A percentile compares a stretch with the other conserved stretches of the same genome.
Conservation (phyloP, 768 basidiomycete species). For the Tulasnella sp. region DNA sequence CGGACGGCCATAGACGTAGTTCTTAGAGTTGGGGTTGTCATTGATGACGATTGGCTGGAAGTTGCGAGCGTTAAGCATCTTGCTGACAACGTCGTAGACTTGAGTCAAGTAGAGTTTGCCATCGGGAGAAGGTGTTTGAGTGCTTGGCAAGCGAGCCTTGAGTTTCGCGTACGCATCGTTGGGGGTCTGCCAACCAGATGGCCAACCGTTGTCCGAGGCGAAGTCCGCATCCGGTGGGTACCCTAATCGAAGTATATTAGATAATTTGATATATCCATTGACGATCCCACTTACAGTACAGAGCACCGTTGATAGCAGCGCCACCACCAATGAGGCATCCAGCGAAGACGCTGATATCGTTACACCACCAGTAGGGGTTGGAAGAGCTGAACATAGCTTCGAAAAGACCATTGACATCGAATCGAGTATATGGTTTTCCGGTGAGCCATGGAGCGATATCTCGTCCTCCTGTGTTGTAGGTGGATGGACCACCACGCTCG, state of each 20-base stretch:
- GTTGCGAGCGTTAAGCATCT: constrained; percentile 48
- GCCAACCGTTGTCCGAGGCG: constrained; percentile 50
- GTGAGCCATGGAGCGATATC: constrained; percentile 43
- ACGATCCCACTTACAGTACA: neutral
- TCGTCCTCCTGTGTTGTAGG: constrained; percentile 54
- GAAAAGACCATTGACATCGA: constrained; percentile 61
- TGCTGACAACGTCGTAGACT: constrained; percentile 43
- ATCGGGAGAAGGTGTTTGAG: constrained; percentile 57
- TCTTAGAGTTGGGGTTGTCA: constrained; percentile 56
- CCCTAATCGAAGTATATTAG: constrained; percentile 45
- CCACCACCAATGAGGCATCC: constrained; percentile 63
- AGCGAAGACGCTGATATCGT: constrained; percentile 59
- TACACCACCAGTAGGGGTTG: constrained; percentile 61
- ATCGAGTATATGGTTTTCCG: constrained; percentile 47
- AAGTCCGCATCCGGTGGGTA: constrained; percentile 52
- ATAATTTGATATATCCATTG: neutral
- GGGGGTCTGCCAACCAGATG: constrained; percentile 52
- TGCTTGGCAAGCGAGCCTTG: constrained; percentile 50
- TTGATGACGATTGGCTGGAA: constrained; percentile 43
- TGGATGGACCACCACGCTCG: constrained; percentile 61
- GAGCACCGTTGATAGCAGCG: constrained; percentile 52
- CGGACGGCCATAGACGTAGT: constrained; percentile 57
- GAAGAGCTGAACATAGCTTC: constrained; percentile 60
- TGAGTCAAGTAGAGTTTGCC: constrained; percentile 56
- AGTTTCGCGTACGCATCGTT: constrained; percentile 49